Evolutionary conservation across 768 basidiomycete genomes (phyloP).

Genomic region (Galerina sulciceps): DNA sequence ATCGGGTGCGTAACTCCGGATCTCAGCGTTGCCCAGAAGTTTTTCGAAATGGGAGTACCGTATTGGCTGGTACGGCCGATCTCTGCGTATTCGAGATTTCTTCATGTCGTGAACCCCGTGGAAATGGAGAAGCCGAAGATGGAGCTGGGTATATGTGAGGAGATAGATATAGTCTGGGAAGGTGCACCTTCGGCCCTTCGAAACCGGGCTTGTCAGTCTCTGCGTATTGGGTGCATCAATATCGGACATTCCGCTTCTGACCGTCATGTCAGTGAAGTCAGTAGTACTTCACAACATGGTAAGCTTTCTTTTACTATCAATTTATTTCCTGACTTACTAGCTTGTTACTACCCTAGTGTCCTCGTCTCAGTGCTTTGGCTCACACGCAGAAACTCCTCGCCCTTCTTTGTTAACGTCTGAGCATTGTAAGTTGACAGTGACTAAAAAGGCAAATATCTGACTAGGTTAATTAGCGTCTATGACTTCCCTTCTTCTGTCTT

Average conservation of each 20-base stretch:
- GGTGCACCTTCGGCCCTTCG: not conserved
- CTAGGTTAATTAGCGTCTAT: too few relatives aligned
- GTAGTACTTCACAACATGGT: not conserved
- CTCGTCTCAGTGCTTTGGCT: too few relatives aligned
- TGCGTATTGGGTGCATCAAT: not conserved
- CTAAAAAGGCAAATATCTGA: too few relatives aligned
- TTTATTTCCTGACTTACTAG: too few relatives aligned
- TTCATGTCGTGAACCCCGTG: not conserved
- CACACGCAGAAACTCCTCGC: too few relatives aligned
- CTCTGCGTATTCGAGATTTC: not conserved
- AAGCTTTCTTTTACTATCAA: too few relatives aligned
- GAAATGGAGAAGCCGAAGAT: not conserved
- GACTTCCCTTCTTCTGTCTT: too few relatives aligned
- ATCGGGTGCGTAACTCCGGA: not conserved
- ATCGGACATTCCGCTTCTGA: not conserved
- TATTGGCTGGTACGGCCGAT: not conserved
- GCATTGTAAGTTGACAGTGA: too few relatives aligned
- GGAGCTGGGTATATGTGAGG: not conserved
- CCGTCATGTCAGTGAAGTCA: not conserved
- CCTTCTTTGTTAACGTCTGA: too few relatives aligned
- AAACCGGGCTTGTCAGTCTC: slow-evolving; percentile 6
- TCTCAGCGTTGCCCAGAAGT: not conserved
- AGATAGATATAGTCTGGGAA: not conserved
- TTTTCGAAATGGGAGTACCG: not conserved
- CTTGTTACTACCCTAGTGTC: too few relatives aligned